Base-by-base conservation (phyloP, 305 asterid genomes). In the Fraxinus xanthoxyloides region DNA sequence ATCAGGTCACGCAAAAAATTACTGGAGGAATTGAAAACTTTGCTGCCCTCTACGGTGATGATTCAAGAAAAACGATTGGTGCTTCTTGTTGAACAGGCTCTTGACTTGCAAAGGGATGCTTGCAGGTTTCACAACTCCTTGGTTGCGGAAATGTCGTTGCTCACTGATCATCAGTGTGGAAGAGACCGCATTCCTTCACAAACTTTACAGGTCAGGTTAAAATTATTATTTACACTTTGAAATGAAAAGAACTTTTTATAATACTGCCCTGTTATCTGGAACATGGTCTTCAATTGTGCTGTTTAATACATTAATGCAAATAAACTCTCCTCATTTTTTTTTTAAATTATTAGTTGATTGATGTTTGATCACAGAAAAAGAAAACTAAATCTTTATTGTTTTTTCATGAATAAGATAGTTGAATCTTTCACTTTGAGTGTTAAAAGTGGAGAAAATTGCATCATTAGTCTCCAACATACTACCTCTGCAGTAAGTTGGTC, bases 51-150 rank as follows among this genome's bases (percentile, higher is more conserved):
- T n/a, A 74, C 84, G 34, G 87, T 84, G 67, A 72, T 82, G 80
- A 82, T 82, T 54, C 87, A 87, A 51, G 83, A 86, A 36, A 86
- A 78, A 38, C 80, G 89, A 72, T 79, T 86, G 77, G 80, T 81
- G 28, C 86, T 79, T 63, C 86, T 84, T 9, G 89, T 86, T 72
- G 89, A 86, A 84, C 89, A 86, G 84, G 89, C 84, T 38, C 89
- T 86, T 84, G 85, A 86, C 13, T 79, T 83, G 73, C 89, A 86
- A 80, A 40, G 72, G 75, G 87, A 82, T 46, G 84, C 84, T 69
- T 86, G 89, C 74, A 74, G 56, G 21, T 82, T 77, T 84, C 89
- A 86, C 86, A 86, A 86, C 75, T 75, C 89, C 72, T 59, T 81
- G 80, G 82, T 19, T 46, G 80, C 74, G 40, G 87, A 84, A 67